Conservation (phyloP, 2,329 filamentous ascomycete genomes). For the Lizonia empirigonia region DNA sequence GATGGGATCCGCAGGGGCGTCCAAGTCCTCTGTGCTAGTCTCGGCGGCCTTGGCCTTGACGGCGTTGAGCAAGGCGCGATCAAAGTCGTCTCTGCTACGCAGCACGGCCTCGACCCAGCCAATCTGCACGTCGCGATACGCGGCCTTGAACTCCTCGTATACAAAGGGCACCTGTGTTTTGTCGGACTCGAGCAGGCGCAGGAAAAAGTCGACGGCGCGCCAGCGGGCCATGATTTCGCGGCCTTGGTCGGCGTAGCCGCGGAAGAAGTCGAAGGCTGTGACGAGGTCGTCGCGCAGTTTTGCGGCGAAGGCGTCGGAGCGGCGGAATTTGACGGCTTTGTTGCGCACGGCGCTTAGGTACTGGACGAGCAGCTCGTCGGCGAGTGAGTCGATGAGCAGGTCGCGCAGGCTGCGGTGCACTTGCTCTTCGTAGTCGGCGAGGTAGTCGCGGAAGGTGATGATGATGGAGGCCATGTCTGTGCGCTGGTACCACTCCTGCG, state of each 20-base stretch:
- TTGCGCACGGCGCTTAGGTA: conserved; percentile 88
- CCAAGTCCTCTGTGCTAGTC: conserved; percentile 74
- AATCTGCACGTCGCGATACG: conserved; percentile 93
- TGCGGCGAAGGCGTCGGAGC: conserved; percentile 84
- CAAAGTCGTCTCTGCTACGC: conserved; percentile 88
- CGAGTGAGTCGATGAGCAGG: conserved; percentile 90
- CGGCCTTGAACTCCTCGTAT: conserved; percentile 81
- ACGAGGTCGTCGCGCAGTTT: conserved; percentile 94
- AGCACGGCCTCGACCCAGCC: conserved; percentile 95
- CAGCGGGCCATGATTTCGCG: conserved; percentile 84
- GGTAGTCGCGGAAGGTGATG: conserved; percentile 93
- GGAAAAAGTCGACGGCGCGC: conserved; percentile 85
- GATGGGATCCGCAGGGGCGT: conserved; percentile 78
- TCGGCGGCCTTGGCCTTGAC: conserved; percentile 90
- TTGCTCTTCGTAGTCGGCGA: conserved; percentile 81
- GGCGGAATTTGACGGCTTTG: conserved; percentile 85
- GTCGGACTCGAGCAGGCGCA: conserved; percentile 74
- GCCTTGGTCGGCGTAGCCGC: conserved; percentile 56
- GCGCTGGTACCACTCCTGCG: conserved; percentile 81
- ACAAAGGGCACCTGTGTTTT: conserved; percentile 77
- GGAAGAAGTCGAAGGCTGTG: conserved; percentile 89
- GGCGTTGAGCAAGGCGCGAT: conserved; percentile 82
- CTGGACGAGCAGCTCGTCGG: conserved; percentile 84
- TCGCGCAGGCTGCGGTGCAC: conserved; percentile 87
- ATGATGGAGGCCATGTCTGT: conserved; percentile 93